These are phyloP conservation scores for Pythium myriotylum DNA, from an alignment of 352 stramenopile genomes.

Conservation along the genomic window DNA sequence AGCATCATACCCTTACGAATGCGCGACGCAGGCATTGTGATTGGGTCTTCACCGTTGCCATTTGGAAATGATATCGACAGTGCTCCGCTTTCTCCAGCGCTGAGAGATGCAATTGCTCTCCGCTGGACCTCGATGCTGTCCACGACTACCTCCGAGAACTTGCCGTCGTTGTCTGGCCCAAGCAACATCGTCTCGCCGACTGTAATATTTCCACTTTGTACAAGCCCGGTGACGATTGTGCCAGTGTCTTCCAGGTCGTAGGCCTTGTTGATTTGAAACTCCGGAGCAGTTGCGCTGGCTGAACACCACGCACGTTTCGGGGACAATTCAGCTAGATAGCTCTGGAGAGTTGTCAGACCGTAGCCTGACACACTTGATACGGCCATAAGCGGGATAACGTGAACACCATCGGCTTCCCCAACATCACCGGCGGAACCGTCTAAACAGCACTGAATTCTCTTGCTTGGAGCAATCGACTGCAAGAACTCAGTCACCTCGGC, in stretches of 20 bases:
- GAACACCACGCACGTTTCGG: constrained; percentile 61
- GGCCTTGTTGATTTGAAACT: constrained; percentile 82
- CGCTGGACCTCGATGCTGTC: constrained; percentile 84
- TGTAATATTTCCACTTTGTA: constrained; percentile 68
- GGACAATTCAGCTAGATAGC: constrained; percentile 54
- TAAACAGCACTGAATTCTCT: constrained; percentile 19
- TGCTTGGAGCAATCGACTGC: constrained; percentile 21
- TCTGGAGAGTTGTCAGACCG: constrained; percentile 58
- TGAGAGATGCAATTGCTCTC: constrained; percentile 56
- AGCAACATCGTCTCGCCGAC: constrained; percentile 71
- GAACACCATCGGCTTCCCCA: constrained; percentile 18
- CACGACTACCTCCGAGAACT: constrained; percentile 68
- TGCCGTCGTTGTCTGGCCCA: constrained; percentile 52
- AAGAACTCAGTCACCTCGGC: constrained; percentile 52
- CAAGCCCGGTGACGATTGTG: constrained; percentile 69
- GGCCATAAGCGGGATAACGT: constrained; percentile 56
- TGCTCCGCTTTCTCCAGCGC: constrained; percentile 70
- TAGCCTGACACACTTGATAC: constrained; percentile 65
- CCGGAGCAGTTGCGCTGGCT: constrained; percentile 47
- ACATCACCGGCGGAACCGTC: neutral
- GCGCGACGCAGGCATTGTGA: constrained; percentile 16
- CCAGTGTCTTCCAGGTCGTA: constrained; percentile 76
- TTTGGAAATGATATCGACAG: constrained; percentile 42
- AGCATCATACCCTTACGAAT: constrained; percentile 78
- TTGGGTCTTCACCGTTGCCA: neutral